Base-by-base conservation (phyloP, 148 eudicot species). In the Diospyros lotus region DNA sequence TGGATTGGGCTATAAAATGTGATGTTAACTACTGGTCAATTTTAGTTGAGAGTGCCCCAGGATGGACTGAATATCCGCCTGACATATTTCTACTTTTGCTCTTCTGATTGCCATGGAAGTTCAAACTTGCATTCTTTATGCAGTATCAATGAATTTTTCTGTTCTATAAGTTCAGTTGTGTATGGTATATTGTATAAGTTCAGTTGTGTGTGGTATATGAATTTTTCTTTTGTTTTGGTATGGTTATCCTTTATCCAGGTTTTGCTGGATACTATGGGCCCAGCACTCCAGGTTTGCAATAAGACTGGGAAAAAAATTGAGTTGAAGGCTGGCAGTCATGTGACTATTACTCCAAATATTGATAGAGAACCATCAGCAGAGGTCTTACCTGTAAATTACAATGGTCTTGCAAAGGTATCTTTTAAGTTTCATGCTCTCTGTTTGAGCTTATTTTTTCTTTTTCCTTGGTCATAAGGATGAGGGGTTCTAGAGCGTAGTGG, bases 261-360 rank as follows among this genome's bases (percentile, higher is more conserved):
- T 43, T 86, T 88, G 91, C 78, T 88, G 59, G 91, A 88, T 82
- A 88, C 91, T 15, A 85, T 80, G 74, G 91, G 92, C 44, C 92
- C 92, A n/a, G 89, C 85, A 77, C 79, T 88, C 38, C 86, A 84
- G n/a, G 83, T 88, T 75, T 50, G 50, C 58, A 88, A 88, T 61
- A 78, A 84, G 77, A 71, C 84, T 50, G 92, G 88, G 44, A 82
- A 81, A 15, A 72, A 85, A 7, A 82, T 88, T 41, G 67, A 80
- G 68, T 66, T 86, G 64, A 78, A 78, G 66, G 88, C 80, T 12
- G 89, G 81, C 17, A 85, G 73, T 61, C 70, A 65, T 42, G 84
- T 88, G 50, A 78, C 79, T 38, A 75, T 88, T 52, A 86, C 92
- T 60, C 78, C 92, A 14, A 88, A 86, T 76, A 66, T 64, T 64